phyloP scores from a whole-genome alignment of 2,329 filamentous ascomycete genomes.

The Fusarium floridanum region DNA sequence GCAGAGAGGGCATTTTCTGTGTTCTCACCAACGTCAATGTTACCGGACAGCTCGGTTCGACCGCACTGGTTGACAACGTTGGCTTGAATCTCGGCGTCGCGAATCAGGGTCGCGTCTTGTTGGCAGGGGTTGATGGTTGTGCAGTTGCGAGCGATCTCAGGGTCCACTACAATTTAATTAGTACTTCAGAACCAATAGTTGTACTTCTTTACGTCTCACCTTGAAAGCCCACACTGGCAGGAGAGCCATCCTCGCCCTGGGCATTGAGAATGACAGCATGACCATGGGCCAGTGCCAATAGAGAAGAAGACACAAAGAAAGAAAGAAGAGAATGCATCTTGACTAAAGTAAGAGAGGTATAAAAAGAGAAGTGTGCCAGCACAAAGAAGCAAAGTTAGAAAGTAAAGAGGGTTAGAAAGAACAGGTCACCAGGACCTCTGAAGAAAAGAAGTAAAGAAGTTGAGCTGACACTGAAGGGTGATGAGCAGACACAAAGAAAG shows the following conservation, averaged over 20 bases:
- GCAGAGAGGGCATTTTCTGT: constrained; percentile 65
- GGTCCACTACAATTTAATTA: constrained; percentile 57
- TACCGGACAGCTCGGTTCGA: constrained; percentile 70
- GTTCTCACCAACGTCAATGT: constrained; percentile 71
- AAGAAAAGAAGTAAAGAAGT: constrained; percentile 22
- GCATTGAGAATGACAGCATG: constrained; percentile 63
- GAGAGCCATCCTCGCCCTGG: constrained; percentile 60
- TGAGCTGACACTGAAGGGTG: constrained; percentile 34
- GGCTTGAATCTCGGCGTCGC: constrained; percentile 64
- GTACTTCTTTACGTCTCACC: constrained; percentile 44
- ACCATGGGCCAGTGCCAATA: constrained; percentile 39
- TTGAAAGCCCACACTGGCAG: constrained; percentile 63
- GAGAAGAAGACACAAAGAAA: constrained; percentile 28
- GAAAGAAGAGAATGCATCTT: constrained; percentile 37
- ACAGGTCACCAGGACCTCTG: constrained; percentile 44
- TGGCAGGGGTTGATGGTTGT: constrained; percentile 75
- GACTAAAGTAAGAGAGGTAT: constrained; percentile 2
- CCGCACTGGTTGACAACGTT: constrained; percentile 72
- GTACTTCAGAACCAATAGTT: neutral
- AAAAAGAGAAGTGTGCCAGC: constrained; percentile 38
- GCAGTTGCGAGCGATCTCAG: constrained; percentile 71
- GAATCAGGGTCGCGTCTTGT: constrained; percentile 74
- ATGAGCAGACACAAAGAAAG: constrained; percentile 17
- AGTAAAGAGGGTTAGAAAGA: constrained; percentile 24
- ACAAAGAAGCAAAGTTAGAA: constrained; percentile 20